Evolutionary conservation across 176 grass and related monocot genomes (phyloP).

Genomic region (Panicum miliaceum): DNA sequence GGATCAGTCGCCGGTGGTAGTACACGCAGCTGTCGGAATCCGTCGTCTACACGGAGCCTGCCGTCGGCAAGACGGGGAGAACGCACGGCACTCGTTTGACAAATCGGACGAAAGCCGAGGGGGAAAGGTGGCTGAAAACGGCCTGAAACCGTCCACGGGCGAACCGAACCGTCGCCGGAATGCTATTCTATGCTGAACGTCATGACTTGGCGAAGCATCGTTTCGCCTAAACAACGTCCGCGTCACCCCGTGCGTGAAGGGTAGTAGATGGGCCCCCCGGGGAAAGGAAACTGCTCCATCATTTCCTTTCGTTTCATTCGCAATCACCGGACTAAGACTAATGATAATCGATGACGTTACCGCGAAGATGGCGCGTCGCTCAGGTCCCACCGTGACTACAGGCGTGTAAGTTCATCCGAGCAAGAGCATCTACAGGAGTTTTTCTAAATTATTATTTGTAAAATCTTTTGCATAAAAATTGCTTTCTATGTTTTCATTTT

Average conservation of each 20-base stretch:
- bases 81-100: conserved; percentile 12
- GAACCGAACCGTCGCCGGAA: background rate
- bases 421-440: too few species aligned
- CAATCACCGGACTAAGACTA: background rate
- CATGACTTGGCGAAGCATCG: conserved; percentile 9
- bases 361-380: too few species aligned
- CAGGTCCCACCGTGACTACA: too few species aligned
- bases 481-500: too few species aligned
- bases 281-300: background rate
- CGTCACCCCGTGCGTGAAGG: conserved; percentile 11
- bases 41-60: background rate
- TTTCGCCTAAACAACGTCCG: conserved; percentile 29
- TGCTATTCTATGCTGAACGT: conserved; percentile 27
- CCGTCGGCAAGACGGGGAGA: conserved; percentile 24
- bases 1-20: background rate
- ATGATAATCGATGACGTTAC: background rate
- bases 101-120: background rate
- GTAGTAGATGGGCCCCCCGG: background rate
- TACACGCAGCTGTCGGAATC: background rate
- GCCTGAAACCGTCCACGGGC: background rate
- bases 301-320: conserved; percentile 15
- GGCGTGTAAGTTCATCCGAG: too few species aligned
- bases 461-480: too few species aligned
- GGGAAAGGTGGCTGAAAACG: conserved; percentile 32
- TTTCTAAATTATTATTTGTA: too few species aligned